These are phyloP conservation scores for Deinandra increscens DNA, from an alignment of 129 eudicot genomes.

Conservation along the genomic window DNA sequence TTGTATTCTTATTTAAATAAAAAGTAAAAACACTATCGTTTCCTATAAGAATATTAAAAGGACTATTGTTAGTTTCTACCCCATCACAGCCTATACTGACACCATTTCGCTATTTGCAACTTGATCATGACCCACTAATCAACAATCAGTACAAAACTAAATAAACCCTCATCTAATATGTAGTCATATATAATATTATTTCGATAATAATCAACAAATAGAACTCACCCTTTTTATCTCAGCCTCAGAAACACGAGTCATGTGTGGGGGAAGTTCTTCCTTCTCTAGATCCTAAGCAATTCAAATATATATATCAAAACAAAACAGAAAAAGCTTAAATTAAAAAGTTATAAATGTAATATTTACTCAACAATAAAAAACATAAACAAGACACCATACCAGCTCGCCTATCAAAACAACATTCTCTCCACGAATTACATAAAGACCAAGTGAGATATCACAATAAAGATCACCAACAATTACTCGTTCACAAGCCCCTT, in stretches of 20 bases:
- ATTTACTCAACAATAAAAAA: not conserved
- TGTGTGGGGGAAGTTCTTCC: slow-evolving; percentile 36
- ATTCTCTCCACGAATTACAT: slow-evolving; percentile 42
- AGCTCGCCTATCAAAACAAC: slow-evolving; percentile 39
- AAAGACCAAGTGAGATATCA: slow-evolving; percentile 39
- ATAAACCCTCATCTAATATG: not conserved
- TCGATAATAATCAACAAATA: not conserved
- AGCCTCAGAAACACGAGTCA: slow-evolving; percentile 38
- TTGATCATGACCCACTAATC: not conserved
- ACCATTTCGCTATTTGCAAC: not conserved
- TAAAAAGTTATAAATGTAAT: not conserved
- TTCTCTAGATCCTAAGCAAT: slow-evolving; percentile 28
- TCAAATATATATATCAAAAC: not conserved
- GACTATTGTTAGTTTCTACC: not conserved
- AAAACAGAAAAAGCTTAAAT: not conserved
- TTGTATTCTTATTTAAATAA: not conserved
- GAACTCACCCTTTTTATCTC: slow-evolving; percentile 38
- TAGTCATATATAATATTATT: not conserved
- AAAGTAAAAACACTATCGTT: not conserved
- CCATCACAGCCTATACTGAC: not conserved
- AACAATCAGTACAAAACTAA: not conserved
- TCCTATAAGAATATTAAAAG: not conserved
- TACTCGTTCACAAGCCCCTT: slow-evolving; percentile 43
- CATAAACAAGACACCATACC: slow-evolving; percentile 19
- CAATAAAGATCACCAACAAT: slow-evolving; percentile 39